Evolutionary conservation across 306 rosid species (phyloP).

Genomic region (Castanea crenata): DNA sequence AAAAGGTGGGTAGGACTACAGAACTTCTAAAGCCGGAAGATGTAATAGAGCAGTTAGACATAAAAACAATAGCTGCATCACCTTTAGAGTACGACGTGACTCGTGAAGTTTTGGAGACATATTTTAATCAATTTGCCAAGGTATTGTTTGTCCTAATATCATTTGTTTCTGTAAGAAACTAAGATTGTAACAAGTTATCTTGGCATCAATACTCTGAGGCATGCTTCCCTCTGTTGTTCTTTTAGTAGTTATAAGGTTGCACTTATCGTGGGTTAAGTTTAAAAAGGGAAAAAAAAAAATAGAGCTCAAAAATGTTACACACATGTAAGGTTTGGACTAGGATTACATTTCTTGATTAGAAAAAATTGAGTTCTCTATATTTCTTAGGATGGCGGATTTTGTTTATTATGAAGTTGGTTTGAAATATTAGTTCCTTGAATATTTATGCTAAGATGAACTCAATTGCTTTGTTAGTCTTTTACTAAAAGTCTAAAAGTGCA

Average conservation of each 20-base stretch:
- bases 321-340: background rate
- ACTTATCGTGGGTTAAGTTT: background rate
- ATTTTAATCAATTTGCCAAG: conserved; percentile 63
- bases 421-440: background rate
- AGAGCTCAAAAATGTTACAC: too few relatives aligned
- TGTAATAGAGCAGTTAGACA: conserved; percentile 76
- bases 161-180: background rate
- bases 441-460: background rate
- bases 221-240: background rate
- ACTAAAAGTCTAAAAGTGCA: background rate
- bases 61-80: conserved; percentile 74
- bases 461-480: background rate
- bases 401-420: background rate
- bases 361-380: background rate
- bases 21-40: conserved; percentile 65
- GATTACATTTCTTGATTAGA: background rate
- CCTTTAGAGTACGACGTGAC: conserved; percentile 68
- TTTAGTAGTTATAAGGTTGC: background rate
- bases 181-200: background rate
- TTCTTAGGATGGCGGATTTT: background rate
- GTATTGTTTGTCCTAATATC: conserved; percentile 26
- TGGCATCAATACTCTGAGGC: background rate
- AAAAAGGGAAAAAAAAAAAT: too few relatives aligned
- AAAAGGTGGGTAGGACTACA: conserved; percentile 61
- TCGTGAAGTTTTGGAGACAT: conserved; percentile 68